Base-by-base conservation (phyloP, 495 filamentous ascomycete genomes). In the Penicillium chermesinum region DNA sequence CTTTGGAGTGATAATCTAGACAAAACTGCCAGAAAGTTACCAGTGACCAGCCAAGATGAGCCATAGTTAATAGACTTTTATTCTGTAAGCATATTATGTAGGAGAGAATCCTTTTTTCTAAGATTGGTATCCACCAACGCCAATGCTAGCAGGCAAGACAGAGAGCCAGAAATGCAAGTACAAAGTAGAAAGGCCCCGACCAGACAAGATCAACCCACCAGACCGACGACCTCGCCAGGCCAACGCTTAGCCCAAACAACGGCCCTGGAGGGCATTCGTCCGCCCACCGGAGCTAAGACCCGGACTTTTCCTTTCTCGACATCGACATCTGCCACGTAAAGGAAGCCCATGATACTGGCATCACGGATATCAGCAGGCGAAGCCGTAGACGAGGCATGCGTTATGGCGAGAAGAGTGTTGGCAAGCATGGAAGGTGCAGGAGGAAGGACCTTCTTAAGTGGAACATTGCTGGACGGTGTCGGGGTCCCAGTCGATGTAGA, bases 251-350 rank as follows among this genome's bases (percentile, higher is more conserved):
- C 71, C 76, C 76, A 79, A n/a, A 97, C 71, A 57, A 96, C 67
- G 13, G 91, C 88, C 60, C 82, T 78, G 42, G 83, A 77, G 0
- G 88, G 89, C 40, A 95, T 69, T 32, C 87, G 78, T 8, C 88
- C 89, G 27, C 81, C 86, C 41, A 94, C 78, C 4, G 93, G 91
- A 2, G 85, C 83, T 33, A 98, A 72, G 13, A 96, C 74, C 50
- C 87, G 84, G 41, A 97, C 72, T 63, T 85, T 86, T 45, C 82
- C 82, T 67, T 87, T 87, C 44, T 89, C 84, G 40, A 84, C 85
- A 53, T 99, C 91, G 7, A 97, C 90, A 41, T 93, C 87, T 0
- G 85, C 80, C 25, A 99, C 84, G 60, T 94, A 95, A 32, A 96
- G 77, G 65, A 94, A 97, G 5, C 93, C 93, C 75, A 94, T 84